phyloP scores from a whole-genome alignment of 371 early-diverging fungal genomes.

The Mortierella sp. region DNA sequence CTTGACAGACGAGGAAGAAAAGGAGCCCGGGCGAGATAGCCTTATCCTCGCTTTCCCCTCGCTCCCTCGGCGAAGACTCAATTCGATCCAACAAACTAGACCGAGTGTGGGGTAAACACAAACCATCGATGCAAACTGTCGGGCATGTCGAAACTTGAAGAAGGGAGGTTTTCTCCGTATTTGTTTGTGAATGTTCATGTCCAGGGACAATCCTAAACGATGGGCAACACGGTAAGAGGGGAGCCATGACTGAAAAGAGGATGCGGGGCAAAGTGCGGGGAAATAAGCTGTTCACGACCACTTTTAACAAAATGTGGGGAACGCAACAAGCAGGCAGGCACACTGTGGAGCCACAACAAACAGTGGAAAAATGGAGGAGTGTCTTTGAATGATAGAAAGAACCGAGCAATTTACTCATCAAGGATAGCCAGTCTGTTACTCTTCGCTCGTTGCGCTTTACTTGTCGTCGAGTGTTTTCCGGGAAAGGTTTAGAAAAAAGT shows the following conservation, averaged over 20 bases:
- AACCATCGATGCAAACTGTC: too few species aligned
- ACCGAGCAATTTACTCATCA: neutral
- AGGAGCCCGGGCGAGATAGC: conserved; percentile 1
- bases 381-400: neutral
- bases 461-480: neutral
- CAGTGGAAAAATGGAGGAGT: neutral
- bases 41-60: neutral
- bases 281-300: conserved; percentile 5
- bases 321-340: too few species aligned
- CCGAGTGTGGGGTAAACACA: neutral
- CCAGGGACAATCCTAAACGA: too few species aligned
- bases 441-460: neutral
- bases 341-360: neutral
- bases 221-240: too few species aligned
- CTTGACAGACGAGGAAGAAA: too few species aligned
- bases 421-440: neutral
- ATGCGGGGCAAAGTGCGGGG: conserved; percentile 7
- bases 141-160: too few species aligned
- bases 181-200: neutral
- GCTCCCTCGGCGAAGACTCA: neutral
- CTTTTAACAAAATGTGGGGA: conserved; percentile 14
- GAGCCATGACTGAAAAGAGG: neutral
- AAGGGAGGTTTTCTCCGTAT: conserved; percentile 1
- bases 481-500: neutral
- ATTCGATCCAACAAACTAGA: neutral